Base-by-base conservation (phyloP, 345 rosid species). In the Cardamine chenopodiifolia region DNA sequence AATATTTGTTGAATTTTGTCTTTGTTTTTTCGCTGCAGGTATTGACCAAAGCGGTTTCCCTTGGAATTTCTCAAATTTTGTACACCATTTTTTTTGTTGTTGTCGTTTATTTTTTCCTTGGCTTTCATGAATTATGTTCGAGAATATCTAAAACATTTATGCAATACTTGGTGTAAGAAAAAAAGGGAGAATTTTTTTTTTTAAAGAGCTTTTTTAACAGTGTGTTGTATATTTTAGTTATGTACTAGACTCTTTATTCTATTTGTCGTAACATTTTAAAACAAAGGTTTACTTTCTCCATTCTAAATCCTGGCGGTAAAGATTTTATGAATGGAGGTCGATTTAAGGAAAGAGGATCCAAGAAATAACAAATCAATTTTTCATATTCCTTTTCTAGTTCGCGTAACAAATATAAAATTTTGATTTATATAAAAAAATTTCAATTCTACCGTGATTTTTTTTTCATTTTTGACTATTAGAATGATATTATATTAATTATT, bases 121-220 rank as follows among this genome's bases (percentile, higher is more conserved):
- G 23, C 10, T 62, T 29, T 31, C 23, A 63, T 64, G 37, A 64
- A 64, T 23, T 73, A 55, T 63, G 15, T 73, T 42, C 35, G 22
- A 45, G 17, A 62, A 40, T n/a, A 53, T 53, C 52, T 56, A 19
- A 53, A 53, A 52, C 53, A 37, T 18, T 61, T 18, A 45, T 64
- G 39, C 69, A 64, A 17, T 29, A 15, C 8, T 45, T 62, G 37
- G 18, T 45, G 39, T 63, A n/a, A 25, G 52, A 8, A 40, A 6
- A 19, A 34, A 19, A 19, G n/a, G 19, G 14, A 32, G 15, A 32
- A 9, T 9, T 18, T 34, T 17, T 8, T 2, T 29, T 31, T n/a
- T 8, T 0, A 26, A 14, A 14, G 10, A 12, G 0, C 2, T 23
- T 2, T 12, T 52, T 13, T 11, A n/a, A n/a, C 28, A 7, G 9